Conservation (phyloP, 805 yeast species). For the Candida chilensis region DNA sequence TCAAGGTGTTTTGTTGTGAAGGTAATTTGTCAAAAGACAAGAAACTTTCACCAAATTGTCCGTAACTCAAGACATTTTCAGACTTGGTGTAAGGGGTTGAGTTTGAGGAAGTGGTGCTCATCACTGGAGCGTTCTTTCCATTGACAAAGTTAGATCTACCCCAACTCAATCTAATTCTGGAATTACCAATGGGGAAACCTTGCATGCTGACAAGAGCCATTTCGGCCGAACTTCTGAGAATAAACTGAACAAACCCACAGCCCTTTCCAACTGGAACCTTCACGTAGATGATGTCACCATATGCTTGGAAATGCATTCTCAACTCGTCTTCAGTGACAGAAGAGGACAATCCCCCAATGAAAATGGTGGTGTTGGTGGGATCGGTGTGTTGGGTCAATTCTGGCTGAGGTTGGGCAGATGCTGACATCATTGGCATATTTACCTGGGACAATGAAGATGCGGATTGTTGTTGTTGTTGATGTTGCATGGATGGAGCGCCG, state of each 20-base stretch:
- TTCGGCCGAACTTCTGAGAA: constrained; percentile 75
- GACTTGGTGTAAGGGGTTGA: neutral
- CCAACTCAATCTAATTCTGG: constrained; percentile 81
- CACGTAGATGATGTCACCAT: constrained; percentile 70
- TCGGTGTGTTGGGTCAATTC: constrained; percentile 62
- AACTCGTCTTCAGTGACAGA: constrained; percentile 55
- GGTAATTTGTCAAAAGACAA: too few relatives aligned
- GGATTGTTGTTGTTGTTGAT: constrained; percentile 7
- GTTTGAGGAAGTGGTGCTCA: too few relatives aligned
- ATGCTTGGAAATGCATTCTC: constrained; percentile 48
- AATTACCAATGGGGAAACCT: constrained; percentile 81
- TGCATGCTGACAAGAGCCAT: constrained; percentile 81
- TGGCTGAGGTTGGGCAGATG: constrained; percentile 37
- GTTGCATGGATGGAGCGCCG: constrained; percentile 4
- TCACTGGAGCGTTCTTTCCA: neutral
- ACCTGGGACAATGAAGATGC: too few relatives aligned
- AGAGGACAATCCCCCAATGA: constrained; percentile 57
- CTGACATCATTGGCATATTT: constrained; percentile 8
- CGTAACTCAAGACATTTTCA: constrained; percentile 15
- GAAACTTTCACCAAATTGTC: too few relatives aligned
- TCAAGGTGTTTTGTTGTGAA: too few relatives aligned
- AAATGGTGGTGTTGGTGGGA: constrained; percentile 71
- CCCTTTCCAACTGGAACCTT: constrained; percentile 75
- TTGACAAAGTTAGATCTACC: constrained; percentile 43
- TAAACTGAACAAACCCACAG: constrained; percentile 84